Evolutionary conservation across 2,329 filamentous ascomycete species (phyloP), one percentile per base, ranked within the genome.

Genomic region (Diaporthe humulicola): DNA sequence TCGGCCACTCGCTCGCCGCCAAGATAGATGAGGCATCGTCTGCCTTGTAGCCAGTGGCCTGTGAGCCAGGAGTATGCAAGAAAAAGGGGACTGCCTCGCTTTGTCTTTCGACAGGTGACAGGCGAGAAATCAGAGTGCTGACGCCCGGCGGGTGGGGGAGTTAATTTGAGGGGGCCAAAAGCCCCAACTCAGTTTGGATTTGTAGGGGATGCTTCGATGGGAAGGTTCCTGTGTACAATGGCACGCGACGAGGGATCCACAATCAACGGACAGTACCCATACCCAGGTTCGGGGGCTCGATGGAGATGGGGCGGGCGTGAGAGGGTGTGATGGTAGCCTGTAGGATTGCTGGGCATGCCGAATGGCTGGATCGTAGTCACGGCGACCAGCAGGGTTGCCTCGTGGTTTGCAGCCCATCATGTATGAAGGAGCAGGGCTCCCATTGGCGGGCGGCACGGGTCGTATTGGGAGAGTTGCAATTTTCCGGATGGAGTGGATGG

Each of bases 361-460:
- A 33, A 60, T 28, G 70, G 52, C 70, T 60, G 70, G 42, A 69
- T 70, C 54, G 36, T 42, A 70, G 52, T 38, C 61, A 17, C 22
- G 45, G 61, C 61, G 42, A 50, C 61, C 42, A 61, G 70, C 66
- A 71, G 71, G 74, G 71, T 54, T 61, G 71, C 57, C 64, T 71
- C 61, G 64, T 73, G 74, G 73, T 56, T 40, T 57, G 48, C 36
- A 67, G 74, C 60, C 36, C 36, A 71, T 45, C 70, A 60, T 50
- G 54, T 71, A 50, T 36, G 56, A 25, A 52, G 22, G 40, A 60
- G 30, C 48, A 56, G 28, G 45, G 56, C 66, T 66, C 60, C 42
- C 40, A 70, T 75, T 74, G 74, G 72, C 52, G 67, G 45, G 60
- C 72, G 74, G 74, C 72, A 74, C 74, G 74, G 74, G 74, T 76